These are phyloP conservation scores for Przewalskia tangutica DNA, from an alignment of 257 asterid genomes.

Conservation along the genomic window DNA sequence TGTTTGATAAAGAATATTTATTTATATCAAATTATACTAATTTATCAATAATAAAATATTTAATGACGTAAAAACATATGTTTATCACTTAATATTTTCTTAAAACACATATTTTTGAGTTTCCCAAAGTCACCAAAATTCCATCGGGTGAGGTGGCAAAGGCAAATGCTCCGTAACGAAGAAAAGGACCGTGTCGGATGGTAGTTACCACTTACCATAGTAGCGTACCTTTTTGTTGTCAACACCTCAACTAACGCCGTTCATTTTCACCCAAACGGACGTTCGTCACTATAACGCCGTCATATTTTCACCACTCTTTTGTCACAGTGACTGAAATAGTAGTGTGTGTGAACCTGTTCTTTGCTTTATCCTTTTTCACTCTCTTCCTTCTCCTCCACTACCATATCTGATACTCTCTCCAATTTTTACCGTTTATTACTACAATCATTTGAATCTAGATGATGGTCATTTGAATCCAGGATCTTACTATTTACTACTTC, in stretches of 20 bases:
- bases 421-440: not conserved
- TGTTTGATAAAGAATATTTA: no score
- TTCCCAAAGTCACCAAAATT: not conserved
- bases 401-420: not conserved
- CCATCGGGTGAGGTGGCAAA: not conserved
- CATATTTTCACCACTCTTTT: not conserved
- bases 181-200: conserved; percentile 2
- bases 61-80: no score
- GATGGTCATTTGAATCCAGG: not conserved
- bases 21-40: no score
- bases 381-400: not conserved
- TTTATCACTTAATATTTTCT: no score
- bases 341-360: conserved; percentile 14
- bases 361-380: conserved; percentile 36
- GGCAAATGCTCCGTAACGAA: not conserved
- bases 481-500: not conserved
- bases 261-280: not conserved
- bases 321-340: not conserved
- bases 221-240: not conserved
- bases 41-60: no score
- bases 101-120: no score
- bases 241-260: not conserved
- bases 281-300: not conserved
- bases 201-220: not conserved
- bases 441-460: not conserved